Percentiles rank a stretch among this genome's conserved stretches.
phyloP scores from a whole-genome alignment of 1,139 yeast genomes.

The Meyerozyma athensensis region DNA sequence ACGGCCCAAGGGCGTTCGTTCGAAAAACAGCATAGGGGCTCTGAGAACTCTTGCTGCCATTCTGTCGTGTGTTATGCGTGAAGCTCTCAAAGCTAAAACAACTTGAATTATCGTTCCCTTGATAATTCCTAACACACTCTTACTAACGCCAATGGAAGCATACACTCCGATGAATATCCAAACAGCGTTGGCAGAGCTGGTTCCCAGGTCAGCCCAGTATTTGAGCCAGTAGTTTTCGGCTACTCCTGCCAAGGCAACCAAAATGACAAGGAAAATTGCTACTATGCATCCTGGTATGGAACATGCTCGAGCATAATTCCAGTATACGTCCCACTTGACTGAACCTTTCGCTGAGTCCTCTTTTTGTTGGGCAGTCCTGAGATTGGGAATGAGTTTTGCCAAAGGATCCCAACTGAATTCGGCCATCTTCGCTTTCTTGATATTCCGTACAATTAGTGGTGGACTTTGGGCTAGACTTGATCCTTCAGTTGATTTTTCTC shows the following conservation, averaged over 20 bases:
- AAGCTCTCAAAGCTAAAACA: slow-evolving; percentile 20
- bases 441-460: background rate
- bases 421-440: slow-evolving; percentile 25
- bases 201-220: slow-evolving; percentile 51
- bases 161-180: slow-evolving; percentile 20
- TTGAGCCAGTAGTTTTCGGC: slow-evolving; percentile 55
- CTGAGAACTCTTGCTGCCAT: slow-evolving; percentile 22
- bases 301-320: slow-evolving; percentile 21
- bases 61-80: slow-evolving; percentile 20
- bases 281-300: slow-evolving; percentile 17
- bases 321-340: slow-evolving; percentile 23
- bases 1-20: slow-evolving; percentile 28
- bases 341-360: slow-evolving; percentile 26
- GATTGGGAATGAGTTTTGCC: slow-evolving; percentile 19
- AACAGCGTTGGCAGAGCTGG: slow-evolving; percentile 21
- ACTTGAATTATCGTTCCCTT: slow-evolving; percentile 11
- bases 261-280: slow-evolving; percentile 12
- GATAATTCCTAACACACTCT: slow-evolving; percentile 16
- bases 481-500: slow-evolving; percentile 4
- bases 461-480: background rate
- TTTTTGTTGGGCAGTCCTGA: slow-evolving; percentile 20
- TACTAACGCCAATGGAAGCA: slow-evolving; percentile 28
- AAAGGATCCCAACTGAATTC: slow-evolving; percentile 30
- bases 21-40: slow-evolving; percentile 30
- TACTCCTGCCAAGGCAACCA: slow-evolving; percentile 16